Evolutionary conservation across 2,329 filamentous ascomycete species (phyloP).

Genomic region (Cadophora luteo-olivacea): DNA sequence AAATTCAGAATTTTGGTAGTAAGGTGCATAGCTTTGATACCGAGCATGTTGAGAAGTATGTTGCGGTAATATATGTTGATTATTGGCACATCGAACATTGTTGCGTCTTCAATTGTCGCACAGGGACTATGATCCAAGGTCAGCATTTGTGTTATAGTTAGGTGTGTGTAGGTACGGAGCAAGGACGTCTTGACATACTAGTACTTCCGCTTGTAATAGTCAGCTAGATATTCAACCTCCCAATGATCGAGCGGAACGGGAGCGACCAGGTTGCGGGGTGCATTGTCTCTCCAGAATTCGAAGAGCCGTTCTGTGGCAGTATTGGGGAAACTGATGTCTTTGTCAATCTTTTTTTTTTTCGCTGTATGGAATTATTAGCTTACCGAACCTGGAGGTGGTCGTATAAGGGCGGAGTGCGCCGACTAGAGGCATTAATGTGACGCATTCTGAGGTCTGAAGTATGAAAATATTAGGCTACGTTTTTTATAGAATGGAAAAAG

Average conservation of each 20-base stretch:
- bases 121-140: not conserved
- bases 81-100: not conserved
- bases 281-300: not conserved
- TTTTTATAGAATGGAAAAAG: not conserved
- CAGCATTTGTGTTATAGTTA: not conserved
- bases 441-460: not conserved
- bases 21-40: not conserved
- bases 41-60: not conserved
- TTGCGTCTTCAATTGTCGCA: not conserved
- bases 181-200: not conserved
- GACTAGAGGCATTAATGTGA: not conserved
- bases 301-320: not conserved
- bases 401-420: not conserved
- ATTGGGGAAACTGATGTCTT: not conserved
- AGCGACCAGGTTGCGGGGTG: not conserved
- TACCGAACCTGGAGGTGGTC: not conserved
- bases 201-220: not conserved
- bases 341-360: too few species aligned
- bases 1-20: not conserved
- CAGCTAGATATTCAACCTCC: not conserved
- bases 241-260: not conserved
- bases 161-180: too few species aligned
- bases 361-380: not conserved
- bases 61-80: not conserved
- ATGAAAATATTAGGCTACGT: too few species aligned